These are phyloP conservation scores for Xylaria sp. DNA, from an alignment of 2,329 filamentous ascomycete species.

Conservation along the genomic window DNA sequence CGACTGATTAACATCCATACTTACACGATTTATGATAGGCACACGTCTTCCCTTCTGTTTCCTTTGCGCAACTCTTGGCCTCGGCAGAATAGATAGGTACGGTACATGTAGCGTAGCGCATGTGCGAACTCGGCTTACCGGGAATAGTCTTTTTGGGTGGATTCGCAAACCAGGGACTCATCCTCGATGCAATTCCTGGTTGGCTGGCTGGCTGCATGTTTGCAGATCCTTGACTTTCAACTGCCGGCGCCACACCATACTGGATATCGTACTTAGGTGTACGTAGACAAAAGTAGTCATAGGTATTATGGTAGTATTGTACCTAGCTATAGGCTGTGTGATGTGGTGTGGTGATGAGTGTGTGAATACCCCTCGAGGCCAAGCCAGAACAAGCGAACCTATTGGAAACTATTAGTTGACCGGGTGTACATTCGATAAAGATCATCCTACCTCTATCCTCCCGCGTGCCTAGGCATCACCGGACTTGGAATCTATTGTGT, in stretches of 20 bases:
- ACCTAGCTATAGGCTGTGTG: background rate
- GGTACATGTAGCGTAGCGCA: too few species aligned
- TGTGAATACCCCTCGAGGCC: background rate
- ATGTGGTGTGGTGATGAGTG: background rate
- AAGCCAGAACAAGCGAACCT: constrained; percentile 2
- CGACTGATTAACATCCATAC: too few species aligned
- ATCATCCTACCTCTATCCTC: too few species aligned
- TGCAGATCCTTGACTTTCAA: constrained; percentile 22
- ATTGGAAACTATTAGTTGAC: background rate
- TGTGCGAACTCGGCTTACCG: too few species aligned
- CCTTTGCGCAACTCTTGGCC: too few species aligned
- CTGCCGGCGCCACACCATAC: constrained; percentile 21
- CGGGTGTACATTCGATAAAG: background rate
- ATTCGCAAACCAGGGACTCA: background rate
- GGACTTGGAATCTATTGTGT: constrained; percentile 4
- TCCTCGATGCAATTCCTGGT: background rate
- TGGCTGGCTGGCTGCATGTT: constrained; percentile 19
- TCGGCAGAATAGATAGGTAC: too few species aligned
- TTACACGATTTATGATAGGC: too few species aligned
- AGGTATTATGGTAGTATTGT: background rate
- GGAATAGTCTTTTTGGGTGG: background rate
- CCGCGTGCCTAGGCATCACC: background rate
- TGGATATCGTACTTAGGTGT: background rate
- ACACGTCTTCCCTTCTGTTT: too few species aligned
- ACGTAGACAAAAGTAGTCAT: background rate